phyloP scores from a whole-genome alignment of 257 asterid species.

The Forsythia viridissima region DNA sequence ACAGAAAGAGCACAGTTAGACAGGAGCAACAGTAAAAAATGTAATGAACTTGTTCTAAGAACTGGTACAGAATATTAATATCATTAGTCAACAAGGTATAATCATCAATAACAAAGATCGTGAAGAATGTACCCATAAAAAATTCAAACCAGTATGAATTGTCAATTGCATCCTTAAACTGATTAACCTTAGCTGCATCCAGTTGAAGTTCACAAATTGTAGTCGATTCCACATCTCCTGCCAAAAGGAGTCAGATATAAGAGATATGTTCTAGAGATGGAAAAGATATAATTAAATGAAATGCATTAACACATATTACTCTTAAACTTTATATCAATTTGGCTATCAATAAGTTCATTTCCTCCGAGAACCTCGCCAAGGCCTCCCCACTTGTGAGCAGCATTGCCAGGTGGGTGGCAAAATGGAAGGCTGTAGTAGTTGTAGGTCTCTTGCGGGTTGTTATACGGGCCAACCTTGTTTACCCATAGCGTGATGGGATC shows the following conservation, averaged over 20 bases:
- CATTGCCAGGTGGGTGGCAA: slow-evolving; percentile 51
- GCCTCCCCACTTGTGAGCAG: slow-evolving; percentile 67
- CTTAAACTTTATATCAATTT: slow-evolving; percentile 64
- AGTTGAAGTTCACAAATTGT: slow-evolving; percentile 60
- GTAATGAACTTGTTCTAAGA: not conserved
- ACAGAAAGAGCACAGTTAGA: slow-evolving; percentile 37
- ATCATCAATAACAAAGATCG: not conserved
- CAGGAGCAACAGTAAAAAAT: slow-evolving; percentile 4
- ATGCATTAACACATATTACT: slow-evolving; percentile 39
- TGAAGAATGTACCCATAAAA: slow-evolving; percentile 59
- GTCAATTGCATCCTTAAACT: slow-evolving; percentile 67
- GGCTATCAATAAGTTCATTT: slow-evolving; percentile 75
- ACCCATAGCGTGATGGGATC: slow-evolving; percentile 69
- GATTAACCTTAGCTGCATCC: slow-evolving; percentile 62
- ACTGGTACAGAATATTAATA: not conserved
- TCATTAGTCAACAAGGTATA: not conserved
- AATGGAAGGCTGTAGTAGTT: slow-evolving; percentile 75
- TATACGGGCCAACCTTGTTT: slow-evolving; percentile 77
- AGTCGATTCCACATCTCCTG: slow-evolving; percentile 58
- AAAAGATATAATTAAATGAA: slow-evolving; percentile 15
- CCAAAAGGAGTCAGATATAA: slow-evolving; percentile 9
- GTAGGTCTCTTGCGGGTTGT: slow-evolving; percentile 83
- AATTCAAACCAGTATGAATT: slow-evolving; percentile 70
- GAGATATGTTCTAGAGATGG: not conserved
- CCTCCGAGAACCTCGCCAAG: slow-evolving; percentile 80